Evolutionary conservation across 169 alveolate species (phyloP), one percentile per base, ranked within the genome.

Genomic region (Plasmodium vivax): DNA sequence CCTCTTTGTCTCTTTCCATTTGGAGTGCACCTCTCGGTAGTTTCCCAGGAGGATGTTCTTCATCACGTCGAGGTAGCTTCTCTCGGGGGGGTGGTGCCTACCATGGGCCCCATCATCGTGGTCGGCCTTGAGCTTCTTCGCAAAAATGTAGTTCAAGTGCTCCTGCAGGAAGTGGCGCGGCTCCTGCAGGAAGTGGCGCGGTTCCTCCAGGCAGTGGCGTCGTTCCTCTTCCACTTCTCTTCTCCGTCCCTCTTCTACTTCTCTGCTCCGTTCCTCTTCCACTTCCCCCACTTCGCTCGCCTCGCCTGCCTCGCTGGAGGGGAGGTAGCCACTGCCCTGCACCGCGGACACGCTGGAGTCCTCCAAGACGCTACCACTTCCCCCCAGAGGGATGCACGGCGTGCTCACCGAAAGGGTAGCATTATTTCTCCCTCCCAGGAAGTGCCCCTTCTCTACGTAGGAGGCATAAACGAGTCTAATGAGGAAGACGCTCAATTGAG

Each of bases 401-500:
- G 62, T 2, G 62, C 2, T 6, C 23, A 51, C 62, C n/a, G 27
- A 34, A 56, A 54, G 16, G 47, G 6, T 9, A 23, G 27, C 27
- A 23, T 23, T 23, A 68, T 23, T 68, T 27, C 7, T 10, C 14
- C 19, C 77, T 45, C n/a, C 71, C 3, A 32, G 23, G 2, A 7
- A 16, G 0, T 77, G 84, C 30, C 62, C 62, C 58, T 43, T n/a
- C 12, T n/a, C 23, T 0, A 77, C 23, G 84, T 38, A 92, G 3
- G 95, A 81, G 56, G 62, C 5, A 74, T 92, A 72, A 23, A 92
- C 82, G 8, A 92, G 68, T 27, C 92, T 81, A 34, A 92, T 73
- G 23, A 92, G 51, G 77, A 92, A 92, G 74, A 92, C 77, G 47
- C 92, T 83, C 41, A 92, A 45, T 71, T 92, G 95, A 0, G 82